phyloP scores from a whole-genome alignment of 768 basidiomycete species.

The Pholiota molesta region DNA sequence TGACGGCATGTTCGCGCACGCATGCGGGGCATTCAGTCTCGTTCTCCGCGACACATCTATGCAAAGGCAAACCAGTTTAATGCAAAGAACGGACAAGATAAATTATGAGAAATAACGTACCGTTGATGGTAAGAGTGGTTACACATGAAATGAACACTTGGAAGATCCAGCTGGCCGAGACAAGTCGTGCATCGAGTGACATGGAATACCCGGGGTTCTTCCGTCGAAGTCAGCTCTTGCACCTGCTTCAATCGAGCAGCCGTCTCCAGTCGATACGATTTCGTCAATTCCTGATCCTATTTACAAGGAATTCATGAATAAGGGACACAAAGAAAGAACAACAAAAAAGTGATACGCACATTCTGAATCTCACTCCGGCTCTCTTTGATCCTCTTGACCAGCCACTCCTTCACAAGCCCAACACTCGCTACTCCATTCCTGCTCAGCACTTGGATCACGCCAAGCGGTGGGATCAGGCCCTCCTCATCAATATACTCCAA shows the following conservation, averaged over 20 bases:
- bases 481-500: slow-evolving; percentile 80
- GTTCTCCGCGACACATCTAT: slow-evolving; percentile 85
- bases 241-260: slow-evolving; percentile 80
- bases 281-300: slow-evolving; percentile 84
- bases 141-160: slow-evolving; percentile 97
- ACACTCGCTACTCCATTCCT: slow-evolving; percentile 90
- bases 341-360: slow-evolving; percentile 47
- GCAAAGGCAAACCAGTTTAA: not conserved
- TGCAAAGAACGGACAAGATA: not conserved
- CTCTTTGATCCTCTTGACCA: slow-evolving; percentile 76
- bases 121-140: slow-evolving; percentile 96
- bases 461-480: slow-evolving; percentile 86
- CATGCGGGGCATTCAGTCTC: slow-evolving; percentile 92
- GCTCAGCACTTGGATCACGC: slow-evolving; percentile 85
- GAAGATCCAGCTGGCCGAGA: slow-evolving; percentile 87
- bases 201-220: slow-evolving; percentile 87
- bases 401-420: slow-evolving; percentile 90
- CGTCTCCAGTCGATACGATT: slow-evolving; percentile 90
- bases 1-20: slow-evolving; percentile 82
- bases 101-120: slow-evolving; percentile 39
- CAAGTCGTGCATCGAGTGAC: slow-evolving; percentile 93
- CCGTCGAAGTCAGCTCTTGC: slow-evolving; percentile 74
- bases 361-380: slow-evolving; percentile 78
- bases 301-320: slow-evolving; percentile 1
- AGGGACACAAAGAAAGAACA: not conserved